Conservation (phyloP, 768 basidiomycete genomes). For the Lactarius hengduanensis region DNA sequence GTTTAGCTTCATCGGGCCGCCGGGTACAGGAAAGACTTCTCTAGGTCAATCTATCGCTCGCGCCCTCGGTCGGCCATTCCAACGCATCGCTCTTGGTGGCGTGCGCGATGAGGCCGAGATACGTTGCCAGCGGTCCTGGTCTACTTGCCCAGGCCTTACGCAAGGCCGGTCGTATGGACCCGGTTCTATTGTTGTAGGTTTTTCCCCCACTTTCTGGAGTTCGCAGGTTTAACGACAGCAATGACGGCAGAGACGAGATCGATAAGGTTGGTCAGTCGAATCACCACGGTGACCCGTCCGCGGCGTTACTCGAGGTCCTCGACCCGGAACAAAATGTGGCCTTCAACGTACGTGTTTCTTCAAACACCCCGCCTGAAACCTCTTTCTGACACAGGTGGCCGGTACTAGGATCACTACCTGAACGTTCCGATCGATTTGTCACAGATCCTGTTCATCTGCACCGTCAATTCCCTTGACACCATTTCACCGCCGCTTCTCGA, state of each 20-base stretch:
- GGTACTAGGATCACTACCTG: conserved; percentile 67
- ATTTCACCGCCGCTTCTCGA: conserved; percentile 86
- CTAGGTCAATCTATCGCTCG: conserved; percentile 87
- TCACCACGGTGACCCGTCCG: conserved; percentile 90
- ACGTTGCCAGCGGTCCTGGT: conserved; percentile 87
- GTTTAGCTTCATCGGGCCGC: conserved; percentile 80
- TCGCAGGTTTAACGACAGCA: conserved; percentile 8
- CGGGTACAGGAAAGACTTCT: conserved; percentile 89
- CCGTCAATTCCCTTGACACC: conserved; percentile 85
- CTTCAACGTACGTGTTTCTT: conserved; percentile 59
- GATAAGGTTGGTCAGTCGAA: conserved; percentile 88
- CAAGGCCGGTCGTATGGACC: conserved; percentile 78
- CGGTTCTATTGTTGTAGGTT: too few species aligned
- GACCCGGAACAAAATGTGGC: conserved; percentile 92
- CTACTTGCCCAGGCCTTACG: conserved; percentile 83
- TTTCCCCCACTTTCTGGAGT: neutral
- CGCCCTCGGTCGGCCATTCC: conserved; percentile 81
- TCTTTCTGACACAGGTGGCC: neutral
- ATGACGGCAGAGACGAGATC: conserved; percentile 67
- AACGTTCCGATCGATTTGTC: conserved; percentile 82
- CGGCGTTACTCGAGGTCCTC: conserved; percentile 86
- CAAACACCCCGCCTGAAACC: neutral
- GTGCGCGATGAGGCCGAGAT: conserved; percentile 91
- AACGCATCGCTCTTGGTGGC: conserved; percentile 88
- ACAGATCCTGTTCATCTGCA: conserved; percentile 90